These are phyloP conservation scores for Desmodesmus armatus DNA, from an alignment of 139 green algal species.

Conservation along the genomic window DNA sequence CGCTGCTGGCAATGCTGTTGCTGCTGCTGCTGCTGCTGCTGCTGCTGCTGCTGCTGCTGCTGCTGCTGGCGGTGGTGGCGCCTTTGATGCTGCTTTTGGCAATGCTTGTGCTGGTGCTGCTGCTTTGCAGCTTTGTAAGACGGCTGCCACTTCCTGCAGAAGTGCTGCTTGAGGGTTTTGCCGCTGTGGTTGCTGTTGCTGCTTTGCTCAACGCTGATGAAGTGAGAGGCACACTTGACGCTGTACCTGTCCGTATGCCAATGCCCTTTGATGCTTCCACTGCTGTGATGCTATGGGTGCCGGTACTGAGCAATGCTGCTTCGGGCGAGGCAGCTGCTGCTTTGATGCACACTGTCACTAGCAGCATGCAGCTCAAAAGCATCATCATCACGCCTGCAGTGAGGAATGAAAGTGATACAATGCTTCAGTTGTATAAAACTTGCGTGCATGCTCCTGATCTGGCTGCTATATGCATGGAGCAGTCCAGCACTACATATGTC, in stretches of 20 bases:
- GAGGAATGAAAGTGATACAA: no score
- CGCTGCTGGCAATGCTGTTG: not conserved
- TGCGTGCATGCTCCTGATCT: no score
- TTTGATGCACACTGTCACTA: not conserved
- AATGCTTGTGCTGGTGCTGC: not conserved
- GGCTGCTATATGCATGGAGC: no score
- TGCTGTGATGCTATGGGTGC: not conserved
- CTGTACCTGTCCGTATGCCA: not conserved
- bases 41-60: not conserved
- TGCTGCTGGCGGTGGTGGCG: not conserved
- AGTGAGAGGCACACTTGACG: not conserved
- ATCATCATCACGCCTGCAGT: no score
- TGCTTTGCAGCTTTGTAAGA: not conserved
- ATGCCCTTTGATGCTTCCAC: not conserved
- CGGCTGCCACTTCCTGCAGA: not conserved
- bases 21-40: constrained; percentile 13
- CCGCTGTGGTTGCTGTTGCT: not conserved
- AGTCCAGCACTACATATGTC: no score
- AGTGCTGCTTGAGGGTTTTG: not conserved
- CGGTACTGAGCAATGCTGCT: not conserved
- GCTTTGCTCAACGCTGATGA: not conserved
- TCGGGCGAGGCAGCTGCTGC: not conserved
- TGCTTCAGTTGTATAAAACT: no score
- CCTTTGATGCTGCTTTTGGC: not conserved
- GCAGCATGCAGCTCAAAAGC: no score